These are phyloP conservation scores for Begonia loranthoides DNA, from an alignment of 306 rosid species.

Conservation along the genomic window DNA sequence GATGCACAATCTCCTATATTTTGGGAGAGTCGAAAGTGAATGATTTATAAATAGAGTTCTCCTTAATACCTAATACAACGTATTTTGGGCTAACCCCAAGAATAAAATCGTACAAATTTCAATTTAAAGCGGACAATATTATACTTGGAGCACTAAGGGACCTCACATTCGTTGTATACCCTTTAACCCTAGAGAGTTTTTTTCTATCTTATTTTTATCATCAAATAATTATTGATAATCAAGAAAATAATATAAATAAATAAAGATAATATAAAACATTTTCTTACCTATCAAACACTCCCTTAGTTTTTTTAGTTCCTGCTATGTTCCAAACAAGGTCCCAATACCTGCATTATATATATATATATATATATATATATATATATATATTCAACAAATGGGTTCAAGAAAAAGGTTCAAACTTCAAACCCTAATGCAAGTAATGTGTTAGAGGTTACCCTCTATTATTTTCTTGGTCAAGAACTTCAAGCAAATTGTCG, in stretches of 20 bases:
- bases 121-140: no score
- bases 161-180: no score
- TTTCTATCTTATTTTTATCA: background rate
- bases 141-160: no score
- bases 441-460: constrained; percentile 29
- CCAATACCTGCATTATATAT: constrained; percentile 47
- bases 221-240: background rate
- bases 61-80: no score
- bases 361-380: background rate
- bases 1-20: no score
- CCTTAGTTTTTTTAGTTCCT: constrained; percentile 30
- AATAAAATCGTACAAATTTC: no score
- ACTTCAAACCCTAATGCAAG: background rate
- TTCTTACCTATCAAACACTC: constrained; percentile 57
- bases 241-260: no score
- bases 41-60: no score
- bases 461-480: constrained; percentile 25
- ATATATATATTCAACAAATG: background rate
- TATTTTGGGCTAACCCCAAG: no score
- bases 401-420: background rate
- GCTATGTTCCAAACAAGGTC: constrained; percentile 80
- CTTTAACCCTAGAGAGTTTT: background rate
- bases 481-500: constrained; percentile 60
- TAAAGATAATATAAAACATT: background rate
- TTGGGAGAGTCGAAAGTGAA: no score